Base-by-base conservation (phyloP, 306 rosid species). In the Vigna trinervia region DNA sequence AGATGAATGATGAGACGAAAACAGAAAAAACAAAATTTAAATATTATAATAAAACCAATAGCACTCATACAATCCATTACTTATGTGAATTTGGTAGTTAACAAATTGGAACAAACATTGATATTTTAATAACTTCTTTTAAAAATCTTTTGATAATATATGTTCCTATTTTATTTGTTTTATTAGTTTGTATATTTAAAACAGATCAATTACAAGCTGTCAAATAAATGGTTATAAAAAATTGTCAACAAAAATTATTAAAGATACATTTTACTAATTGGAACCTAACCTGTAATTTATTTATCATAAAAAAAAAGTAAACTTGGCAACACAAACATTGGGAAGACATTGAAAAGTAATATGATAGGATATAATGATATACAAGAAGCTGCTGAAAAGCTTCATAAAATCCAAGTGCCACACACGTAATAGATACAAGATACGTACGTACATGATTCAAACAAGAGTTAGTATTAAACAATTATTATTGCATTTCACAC, bases 401-500 rank as follows among this genome's bases (percentile, higher is more conserved):
- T 82, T 82, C 72, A 39, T 30, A 77, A 61, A 63, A 22, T 80
- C 66, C 82, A 73, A 65, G 28, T 17, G 63, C 65, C 69, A 62
- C 74, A 78, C 85, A 77, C 73, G 66, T 73, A 52, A 58, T 54
- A 53, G 26, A 62, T 69, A 78, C 56, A 73, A 60, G 20, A 30
- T 60, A 58, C 39, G 28, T 14, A 58, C 41, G 15, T 61, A 59
- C 66, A 34, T 8, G 64, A 75, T 73, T 60, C 43, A 65, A 38
- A 78, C 60, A 67, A 32, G 26, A 65, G 71, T 54, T 81, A 66
- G 54, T 70, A 70, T 66, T 73, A 77, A 77, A 80, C 62, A 17
- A 78, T 80, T 61, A 78, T 80, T 61, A 80, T 74, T 77, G 78
- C 78, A 79, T 69, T 75, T 80, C 67, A 58, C 84, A 73, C 78